These are phyloP conservation scores for Ogataea pignaliae DNA, from an alignment of 805 yeast species.

Conservation along the genomic window DNA sequence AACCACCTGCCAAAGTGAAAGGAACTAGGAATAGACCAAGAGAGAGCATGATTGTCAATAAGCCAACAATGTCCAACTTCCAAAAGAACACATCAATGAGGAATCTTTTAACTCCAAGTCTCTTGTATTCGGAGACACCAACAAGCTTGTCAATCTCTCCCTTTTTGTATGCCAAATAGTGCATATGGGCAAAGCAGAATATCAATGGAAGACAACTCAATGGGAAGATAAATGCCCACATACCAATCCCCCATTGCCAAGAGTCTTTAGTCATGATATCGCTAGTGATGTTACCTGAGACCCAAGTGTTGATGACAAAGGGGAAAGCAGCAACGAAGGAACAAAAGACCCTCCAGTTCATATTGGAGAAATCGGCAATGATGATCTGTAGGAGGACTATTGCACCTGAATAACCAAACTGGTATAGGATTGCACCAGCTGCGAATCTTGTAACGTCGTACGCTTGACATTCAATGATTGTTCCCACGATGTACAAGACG, in stretches of 20 bases:
- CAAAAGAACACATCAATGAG: slow-evolving; percentile 47
- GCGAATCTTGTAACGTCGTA: slow-evolving; percentile 52
- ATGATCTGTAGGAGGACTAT: slow-evolving; percentile 52
- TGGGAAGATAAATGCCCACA: slow-evolving; percentile 79
- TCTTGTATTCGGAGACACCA: slow-evolving; percentile 24
- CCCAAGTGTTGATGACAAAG: slow-evolving; percentile 74
- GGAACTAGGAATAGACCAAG: slow-evolving; percentile 69
- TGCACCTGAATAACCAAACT: slow-evolving; percentile 60
- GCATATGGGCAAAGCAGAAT: slow-evolving; percentile 51
- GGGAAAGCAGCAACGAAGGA: slow-evolving; percentile 69
- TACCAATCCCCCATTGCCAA: slow-evolving; percentile 76
- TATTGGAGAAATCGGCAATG: slow-evolving; percentile 60
- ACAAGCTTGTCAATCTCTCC: slow-evolving; percentile 44
- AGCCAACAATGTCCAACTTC: slow-evolving; percentile 64
- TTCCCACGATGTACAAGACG: slow-evolving; percentile 57
- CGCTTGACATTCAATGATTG: slow-evolving; percentile 60
- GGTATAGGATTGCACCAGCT: slow-evolving; percentile 58
- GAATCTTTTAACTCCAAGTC: slow-evolving; percentile 29
- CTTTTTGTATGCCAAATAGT: slow-evolving; percentile 45
- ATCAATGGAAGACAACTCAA: slow-evolving; percentile 58
- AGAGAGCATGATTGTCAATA: slow-evolving; percentile 47
- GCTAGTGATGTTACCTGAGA: slow-evolving; percentile 54
- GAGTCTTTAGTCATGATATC: slow-evolving; percentile 31
- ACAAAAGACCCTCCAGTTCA: slow-evolving; percentile 66
- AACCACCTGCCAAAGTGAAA: slow-evolving; percentile 72